These are phyloP conservation scores for Neurospora sublineolata DNA, from an alignment of 495 filamentous ascomycete species.

Conservation along the genomic window DNA sequence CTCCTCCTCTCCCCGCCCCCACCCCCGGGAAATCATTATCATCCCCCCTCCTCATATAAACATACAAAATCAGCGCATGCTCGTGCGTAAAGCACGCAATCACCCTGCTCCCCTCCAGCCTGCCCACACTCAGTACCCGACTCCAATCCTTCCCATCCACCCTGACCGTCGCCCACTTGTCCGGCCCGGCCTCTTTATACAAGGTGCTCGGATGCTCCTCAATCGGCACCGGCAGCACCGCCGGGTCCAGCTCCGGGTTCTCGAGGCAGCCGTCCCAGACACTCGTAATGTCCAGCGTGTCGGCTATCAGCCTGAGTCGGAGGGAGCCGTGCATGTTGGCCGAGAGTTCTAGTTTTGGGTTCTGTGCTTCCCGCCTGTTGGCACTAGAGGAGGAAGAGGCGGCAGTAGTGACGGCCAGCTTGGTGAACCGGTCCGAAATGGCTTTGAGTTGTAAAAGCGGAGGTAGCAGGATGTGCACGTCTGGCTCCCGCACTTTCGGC, in stretches of 20 bases:
- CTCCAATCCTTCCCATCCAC: conserved; percentile 92
- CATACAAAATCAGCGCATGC: conserved; percentile 84
- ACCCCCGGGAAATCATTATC: conserved; percentile 33
- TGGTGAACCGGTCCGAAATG: conserved; percentile 89
- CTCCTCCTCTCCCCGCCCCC: background rate
- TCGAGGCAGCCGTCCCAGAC: conserved; percentile 62
- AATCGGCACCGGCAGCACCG: conserved; percentile 49
- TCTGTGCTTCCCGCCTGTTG: conserved; percentile 5
- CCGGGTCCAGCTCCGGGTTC: conserved; percentile 74
- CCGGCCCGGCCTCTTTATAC: conserved; percentile 49
- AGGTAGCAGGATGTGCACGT: conserved; percentile 86
- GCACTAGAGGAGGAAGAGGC: conserved; percentile 3
- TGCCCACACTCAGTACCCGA: conserved; percentile 75
- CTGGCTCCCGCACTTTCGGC: conserved; percentile 78
- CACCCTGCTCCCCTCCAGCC: conserved; percentile 66
- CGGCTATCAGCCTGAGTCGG: conserved; percentile 60
- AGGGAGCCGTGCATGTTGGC: conserved; percentile 90
- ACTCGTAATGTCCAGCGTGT: conserved; percentile 68
- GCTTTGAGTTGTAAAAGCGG: conserved; percentile 84
- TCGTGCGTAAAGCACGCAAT: conserved; percentile 76
- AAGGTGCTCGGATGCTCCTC: conserved; percentile 65
- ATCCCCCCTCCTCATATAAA: conserved; percentile 66
- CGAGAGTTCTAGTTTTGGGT: conserved; percentile 62
- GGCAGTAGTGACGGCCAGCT: conserved; percentile 43
- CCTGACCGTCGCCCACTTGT: conserved; percentile 72